phyloP scores from a whole-genome alignment of 225 moss, liverwort and hornwort species.

The Pseudisothecium myosuroides region DNA sequence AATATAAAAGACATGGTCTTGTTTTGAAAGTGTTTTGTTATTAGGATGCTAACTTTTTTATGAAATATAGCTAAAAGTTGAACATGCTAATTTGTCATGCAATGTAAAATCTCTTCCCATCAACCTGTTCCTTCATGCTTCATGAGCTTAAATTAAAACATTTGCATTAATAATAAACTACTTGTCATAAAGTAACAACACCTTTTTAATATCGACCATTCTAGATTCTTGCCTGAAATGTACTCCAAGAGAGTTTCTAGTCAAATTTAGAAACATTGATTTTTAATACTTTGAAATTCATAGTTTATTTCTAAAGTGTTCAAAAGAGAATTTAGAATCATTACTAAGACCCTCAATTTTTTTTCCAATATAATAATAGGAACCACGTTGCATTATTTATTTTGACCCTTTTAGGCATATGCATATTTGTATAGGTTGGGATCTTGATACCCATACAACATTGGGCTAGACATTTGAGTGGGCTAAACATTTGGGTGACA shows the following conservation, averaged over 20 bases:
- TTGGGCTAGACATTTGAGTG: not conserved
- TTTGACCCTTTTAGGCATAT: no score
- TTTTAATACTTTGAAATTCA: not conserved
- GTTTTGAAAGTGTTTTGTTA: not conserved
- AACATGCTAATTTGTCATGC: not conserved
- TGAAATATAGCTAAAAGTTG: not conserved
- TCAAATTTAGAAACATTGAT: rapidly evolving
- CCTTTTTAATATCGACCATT: rapidly evolving
- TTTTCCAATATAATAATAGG: not conserved
- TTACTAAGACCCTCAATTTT: rapidly evolving
- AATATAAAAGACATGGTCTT: not conserved
- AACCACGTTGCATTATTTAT: rapidly evolving
- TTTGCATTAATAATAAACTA: not conserved
- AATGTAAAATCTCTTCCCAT: not conserved
- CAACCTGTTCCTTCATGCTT: not conserved
- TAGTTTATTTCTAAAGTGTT: rapidly evolving
- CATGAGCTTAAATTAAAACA: not conserved
- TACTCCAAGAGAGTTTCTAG: no score
- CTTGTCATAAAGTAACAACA: rapidly evolving
- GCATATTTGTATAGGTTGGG: not conserved
- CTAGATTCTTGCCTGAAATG: not conserved
- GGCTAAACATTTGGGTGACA: not conserved
- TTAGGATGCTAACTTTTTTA: no score
- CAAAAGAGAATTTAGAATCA: not conserved
- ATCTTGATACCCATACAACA: not conserved